Base-by-base conservation (phyloP, 768 basidiomycete species). In the Tricholoma furcatifolium region DNA sequence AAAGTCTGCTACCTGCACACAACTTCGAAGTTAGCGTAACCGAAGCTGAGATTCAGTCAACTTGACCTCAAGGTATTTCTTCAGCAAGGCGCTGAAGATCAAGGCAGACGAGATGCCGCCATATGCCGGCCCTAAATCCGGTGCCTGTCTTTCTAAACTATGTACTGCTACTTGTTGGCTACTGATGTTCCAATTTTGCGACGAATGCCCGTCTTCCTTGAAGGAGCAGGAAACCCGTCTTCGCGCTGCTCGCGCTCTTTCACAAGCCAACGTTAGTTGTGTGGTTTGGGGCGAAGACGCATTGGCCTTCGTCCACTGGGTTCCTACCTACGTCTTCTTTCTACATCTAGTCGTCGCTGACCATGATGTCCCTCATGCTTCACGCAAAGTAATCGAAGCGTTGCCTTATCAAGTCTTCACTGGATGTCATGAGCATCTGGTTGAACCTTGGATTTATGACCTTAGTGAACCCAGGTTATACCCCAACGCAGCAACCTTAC, bases 261-360 rank as follows among this genome's bases (percentile, higher is more conserved):
- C 52, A 4, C 7, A 15, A 11, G 36, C 14, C 20, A 18, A 31
- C 23, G 48, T 48, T 30, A 34, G 38, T 24, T 54, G 44, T 42
- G 34, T 54, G 12, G 46, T 54, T n/a, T 54, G 46, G 40, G 46
- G 38, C 35, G 52, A 48, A 47, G 46, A 54, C 42, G 52, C 39
- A 17, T 45, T 53, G 35, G 45, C 45, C 4, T 47, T 42, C 36
- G 47, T 41, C 24, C 30, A 54, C 46, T 47, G 42, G 31, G 39
- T 48, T 41, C 52, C 52, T 30, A 41, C 46, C 38, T 18, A 30
- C n/a, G 46, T 54, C 15, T 20, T 36, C 14, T 20, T 5, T 38
- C 46, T 53, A 31, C 52, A 53, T 34, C 23, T 48, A 40, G 41
- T 48, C 40, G 38, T 48, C 32, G 18, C 45, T 4, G 46, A 53